Evolutionary conservation across 2,329 filamentous ascomycete species (phyloP), one percentile per base, ranked within the genome.

Genomic region (Cladosporium halotolerans): DNA sequence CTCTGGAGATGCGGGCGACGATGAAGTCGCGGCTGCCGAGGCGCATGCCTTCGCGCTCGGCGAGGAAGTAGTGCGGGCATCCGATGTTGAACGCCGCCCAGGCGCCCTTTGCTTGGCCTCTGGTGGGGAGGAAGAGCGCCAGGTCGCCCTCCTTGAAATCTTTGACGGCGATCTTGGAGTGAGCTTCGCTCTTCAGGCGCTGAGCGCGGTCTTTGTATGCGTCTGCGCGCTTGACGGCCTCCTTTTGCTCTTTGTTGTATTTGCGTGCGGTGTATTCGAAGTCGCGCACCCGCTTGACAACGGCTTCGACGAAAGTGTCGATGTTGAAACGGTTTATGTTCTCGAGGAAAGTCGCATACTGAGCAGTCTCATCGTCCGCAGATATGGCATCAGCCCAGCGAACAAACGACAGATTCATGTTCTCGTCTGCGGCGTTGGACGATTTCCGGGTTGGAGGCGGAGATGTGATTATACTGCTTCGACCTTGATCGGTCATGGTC

Each of bases 31-130:
- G 82, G 45, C 84, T 85, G 31, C 85, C 83, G 5, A 99, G 76
- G 56, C 89, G 85, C 70, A 99, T 95, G 1, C 79, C 80, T 62
- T 97, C 92, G 68, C 95, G 88, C 70, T 99, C 93, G 34, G 90
- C 87, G 2, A 99, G 78, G 73, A 99, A 99, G 73, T 93, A 97
- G 69, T 99, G 93, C 8, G 93, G 93, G 56, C 92, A 95, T 1
- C 91, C 92, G 32, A 99, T 88, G 64, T 99, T 99, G 79, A 99
- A 99, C 0, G 93, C 93, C 4, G 93, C 93, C 93, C 93, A 99
- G 0, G 93, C 92, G 13, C 92, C 87, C 4, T 90, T 93, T 36
- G 88, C 88, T 71, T 97, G 91, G 67, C 96, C 97, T 34, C 92
- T 81, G 0, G 93, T 99, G 0, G 93, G 93, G 39, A 99, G 74